Base-by-base conservation (phyloP, 805 yeast genomes). In the Alloascoidea hylecoeti region DNA sequence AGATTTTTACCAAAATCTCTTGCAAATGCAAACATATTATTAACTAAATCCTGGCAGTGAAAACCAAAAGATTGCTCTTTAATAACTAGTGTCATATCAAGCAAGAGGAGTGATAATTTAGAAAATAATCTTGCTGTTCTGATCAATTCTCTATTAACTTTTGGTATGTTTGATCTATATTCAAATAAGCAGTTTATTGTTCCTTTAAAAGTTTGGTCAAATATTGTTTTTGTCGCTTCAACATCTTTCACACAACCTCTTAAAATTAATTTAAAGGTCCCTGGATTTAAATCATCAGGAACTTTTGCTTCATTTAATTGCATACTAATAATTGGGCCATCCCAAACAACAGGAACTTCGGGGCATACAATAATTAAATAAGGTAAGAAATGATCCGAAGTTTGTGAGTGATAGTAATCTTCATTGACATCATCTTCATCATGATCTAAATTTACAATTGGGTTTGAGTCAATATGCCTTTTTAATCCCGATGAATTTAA, bases 301-400 rank as follows among this genome's bases (percentile, higher is more conserved):
- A 45, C 38, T 18, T 46, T 51, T 1, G 52, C 47, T 33, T 56
- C 37, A 12, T 18, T 16, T 5, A 16, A n/a, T 9, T 56, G 57
- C 9, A 82, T 53, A 34, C 74, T 69, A 30, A 77, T 66, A 44
- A 80, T 75, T 14, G 72, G 67, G 3, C 96, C 96, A 43, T 81
- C 86, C 97, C 97, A 89, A 36, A 82, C 73, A 56, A 88, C 69
- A 0, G 96, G 94, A 48, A 83, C 83, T 2, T 78, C 68, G 0
- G 95, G 86, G 48, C 83, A 76, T 3, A 88, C 56, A 0, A 84
- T 78, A 17, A 86, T 48, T 12, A 84, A 68, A 45, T 82, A 84
- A 0, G 85, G 82, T 17, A 63, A 53, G 30, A 9, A 9, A 23
- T n/a, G n/a, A 23, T 23, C 30, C 30, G n/a, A 9, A 9, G n/a